These are phyloP conservation scores for Liquidambar formosana DNA, from an alignment of 164 flowering plant species.

Conservation along the genomic window DNA sequence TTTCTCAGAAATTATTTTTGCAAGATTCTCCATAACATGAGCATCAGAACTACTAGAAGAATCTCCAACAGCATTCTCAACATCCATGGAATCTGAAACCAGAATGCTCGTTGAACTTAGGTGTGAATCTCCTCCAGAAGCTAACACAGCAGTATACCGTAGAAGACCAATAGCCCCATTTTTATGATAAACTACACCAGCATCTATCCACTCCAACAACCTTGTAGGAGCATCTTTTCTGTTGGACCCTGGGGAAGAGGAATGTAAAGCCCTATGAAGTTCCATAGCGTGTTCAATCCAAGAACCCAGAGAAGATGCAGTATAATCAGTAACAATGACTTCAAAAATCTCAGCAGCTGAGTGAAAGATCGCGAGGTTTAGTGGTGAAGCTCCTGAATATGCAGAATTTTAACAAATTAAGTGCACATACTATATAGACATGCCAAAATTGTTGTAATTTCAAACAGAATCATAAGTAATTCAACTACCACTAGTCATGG, in stretches of 20 bases:
- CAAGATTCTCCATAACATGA: slow-evolving; percentile 78
- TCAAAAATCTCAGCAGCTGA: slow-evolving; percentile 95
- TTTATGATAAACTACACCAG: slow-evolving; percentile 88
- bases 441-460: not conserved
- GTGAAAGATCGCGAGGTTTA: slow-evolving; percentile 86
- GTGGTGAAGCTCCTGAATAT: slow-evolving; percentile 67
- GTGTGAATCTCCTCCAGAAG: slow-evolving; percentile 97
- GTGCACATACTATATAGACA: slow-evolving; percentile 6
- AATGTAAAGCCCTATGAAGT: slow-evolving; percentile 79
- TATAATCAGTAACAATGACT: slow-evolving; percentile 81
- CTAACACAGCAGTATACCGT: slow-evolving; percentile 88
- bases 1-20: slow-evolving; percentile 77
- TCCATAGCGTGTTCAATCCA: slow-evolving; percentile 94
- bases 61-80: slow-evolving; percentile 80
- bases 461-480: slow-evolving; percentile 10
- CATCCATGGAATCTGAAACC: slow-evolving; percentile 81
- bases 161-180: slow-evolving; percentile 89
- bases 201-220: slow-evolving; percentile 96
- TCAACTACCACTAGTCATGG: slow-evolving; percentile 43
- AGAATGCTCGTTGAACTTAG: slow-evolving; percentile 64
- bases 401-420: slow-evolving; percentile 13
- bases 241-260: slow-evolving; percentile 92
- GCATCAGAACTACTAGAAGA: slow-evolving; percentile 59
- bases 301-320: slow-evolving; percentile 71
- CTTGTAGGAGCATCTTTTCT: slow-evolving; percentile 94